Evolutionary conservation across 768 basidiomycete genomes (phyloP).

Genomic region (Kwoniella bestiolae): DNA sequence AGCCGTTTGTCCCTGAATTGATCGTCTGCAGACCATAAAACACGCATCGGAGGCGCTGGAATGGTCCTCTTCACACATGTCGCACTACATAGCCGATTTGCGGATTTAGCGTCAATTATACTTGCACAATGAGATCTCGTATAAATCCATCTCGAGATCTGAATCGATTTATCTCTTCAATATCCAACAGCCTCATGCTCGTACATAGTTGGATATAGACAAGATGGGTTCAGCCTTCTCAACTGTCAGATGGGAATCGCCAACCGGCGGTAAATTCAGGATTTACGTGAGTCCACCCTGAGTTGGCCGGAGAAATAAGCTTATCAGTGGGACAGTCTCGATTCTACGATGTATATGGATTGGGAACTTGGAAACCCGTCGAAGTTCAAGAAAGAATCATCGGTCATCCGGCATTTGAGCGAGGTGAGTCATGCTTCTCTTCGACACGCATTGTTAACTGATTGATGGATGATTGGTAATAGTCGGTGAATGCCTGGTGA

Average conservation of each 20-base stretch:
- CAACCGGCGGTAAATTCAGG: constrained; percentile 16
- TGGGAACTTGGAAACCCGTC: constrained; percentile 8
- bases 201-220: too few relatives aligned
- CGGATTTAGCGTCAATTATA: too few relatives aligned
- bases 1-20: too few relatives aligned
- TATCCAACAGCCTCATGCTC: too few relatives aligned
- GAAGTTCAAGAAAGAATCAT: constrained; percentile 16
- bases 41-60: neutral
- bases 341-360: constrained; percentile 21
- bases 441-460: neutral
- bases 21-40: neutral
- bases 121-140: too few relatives aligned
- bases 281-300: constrained; percentile 11
- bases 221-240: constrained; percentile 16
- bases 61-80: neutral
- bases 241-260: constrained; percentile 16
- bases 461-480: neutral
- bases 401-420: neutral
- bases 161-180: neutral
- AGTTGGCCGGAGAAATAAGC: neutral
- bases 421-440: neutral
- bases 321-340: constrained; percentile 11
- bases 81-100: neutral
- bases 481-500: constrained; percentile 11
- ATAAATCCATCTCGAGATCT: too few relatives aligned